These are phyloP conservation scores for Sedum album DNA, from an alignment of 164 flowering plant species.

Conservation along the genomic window DNA sequence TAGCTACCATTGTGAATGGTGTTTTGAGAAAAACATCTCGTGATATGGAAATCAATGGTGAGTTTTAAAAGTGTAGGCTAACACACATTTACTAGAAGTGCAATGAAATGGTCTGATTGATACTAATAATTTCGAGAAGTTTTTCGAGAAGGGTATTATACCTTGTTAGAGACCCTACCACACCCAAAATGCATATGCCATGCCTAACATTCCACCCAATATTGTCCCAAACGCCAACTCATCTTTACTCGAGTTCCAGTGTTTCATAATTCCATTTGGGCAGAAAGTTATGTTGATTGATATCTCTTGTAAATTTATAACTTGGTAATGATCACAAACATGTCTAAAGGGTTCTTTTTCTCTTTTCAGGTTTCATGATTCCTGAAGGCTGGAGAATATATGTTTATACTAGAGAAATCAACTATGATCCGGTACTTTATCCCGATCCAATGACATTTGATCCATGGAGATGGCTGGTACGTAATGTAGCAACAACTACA, in stretches of 20 bases:
- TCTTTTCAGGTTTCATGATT: constrained; percentile 41
- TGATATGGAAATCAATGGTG: constrained; percentile 74
- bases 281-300: constrained; percentile 1
- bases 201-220: constrained; percentile 5
- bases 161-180: background rate
- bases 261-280: background rate
- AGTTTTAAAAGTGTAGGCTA: constrained; percentile 9
- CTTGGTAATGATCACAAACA: background rate
- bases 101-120: background rate
- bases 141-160: background rate
- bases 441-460: constrained; percentile 52
- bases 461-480: constrained; percentile 85
- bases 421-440: constrained; percentile 45
- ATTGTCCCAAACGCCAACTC: constrained; percentile 2
- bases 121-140: constrained; percentile 11
- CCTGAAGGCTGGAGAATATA: constrained; percentile 75
- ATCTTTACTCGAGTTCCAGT: background rate
- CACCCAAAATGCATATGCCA: constrained; percentile 3
- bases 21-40: constrained; percentile 64
- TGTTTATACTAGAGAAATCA: constrained; percentile 61
- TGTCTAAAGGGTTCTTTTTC: background rate
- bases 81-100: no score
- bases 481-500: background rate
- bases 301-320: background rate
- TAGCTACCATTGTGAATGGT: constrained; percentile 70